A percentile compares a stretch with the other conserved stretches of the same genome.
Evolutionary conservation across 768 basidiomycete genomes (phyloP).

Genomic region (Amanita fuliginea): DNA sequence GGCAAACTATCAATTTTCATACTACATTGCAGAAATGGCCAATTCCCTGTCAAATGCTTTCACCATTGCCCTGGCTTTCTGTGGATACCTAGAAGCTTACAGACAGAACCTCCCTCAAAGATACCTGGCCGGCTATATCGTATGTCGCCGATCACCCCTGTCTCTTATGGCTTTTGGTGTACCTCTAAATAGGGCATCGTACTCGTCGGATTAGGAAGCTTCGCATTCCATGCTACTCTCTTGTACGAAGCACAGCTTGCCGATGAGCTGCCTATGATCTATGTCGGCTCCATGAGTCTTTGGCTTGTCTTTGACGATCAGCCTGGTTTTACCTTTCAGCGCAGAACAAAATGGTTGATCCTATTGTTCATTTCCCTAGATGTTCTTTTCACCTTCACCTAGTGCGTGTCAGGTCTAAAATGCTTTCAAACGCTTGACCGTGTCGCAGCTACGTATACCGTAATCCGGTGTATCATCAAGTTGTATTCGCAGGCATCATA

Average conservation of each 20-base stretch:
- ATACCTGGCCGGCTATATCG: constrained; percentile 31
- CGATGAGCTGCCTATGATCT: constrained; percentile 80
- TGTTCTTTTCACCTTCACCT: constrained; percentile 56
- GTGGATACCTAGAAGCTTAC: constrained; percentile 28
- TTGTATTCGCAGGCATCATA: constrained; percentile 56
- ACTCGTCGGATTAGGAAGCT: constrained; percentile 66
- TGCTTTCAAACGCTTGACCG: background rate
- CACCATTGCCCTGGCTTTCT: constrained; percentile 40
- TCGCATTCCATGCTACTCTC: constrained; percentile 71
- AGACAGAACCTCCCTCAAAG: constrained; percentile 27
- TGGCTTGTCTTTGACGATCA: constrained; percentile 50
- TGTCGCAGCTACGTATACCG: constrained; percentile 44
- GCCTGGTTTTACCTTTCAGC: constrained; percentile 34
- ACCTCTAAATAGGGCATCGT: constrained; percentile 41
- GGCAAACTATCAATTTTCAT: constrained; percentile 71
- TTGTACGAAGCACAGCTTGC: constrained; percentile 68
- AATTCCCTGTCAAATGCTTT: constrained; percentile 68
- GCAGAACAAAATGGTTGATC: constrained; percentile 29
- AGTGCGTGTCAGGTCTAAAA: constrained; percentile 38
- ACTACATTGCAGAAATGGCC: constrained; percentile 67
- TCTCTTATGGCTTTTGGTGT: no score
- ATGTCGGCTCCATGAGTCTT: constrained; percentile 49
- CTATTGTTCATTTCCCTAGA: constrained; percentile 35
- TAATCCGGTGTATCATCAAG: constrained; percentile 74
- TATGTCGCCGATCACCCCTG: constrained; percentile 12